phyloP scores from a whole-genome alignment of 805 yeast species.

The Clavispora fructus region DNA sequence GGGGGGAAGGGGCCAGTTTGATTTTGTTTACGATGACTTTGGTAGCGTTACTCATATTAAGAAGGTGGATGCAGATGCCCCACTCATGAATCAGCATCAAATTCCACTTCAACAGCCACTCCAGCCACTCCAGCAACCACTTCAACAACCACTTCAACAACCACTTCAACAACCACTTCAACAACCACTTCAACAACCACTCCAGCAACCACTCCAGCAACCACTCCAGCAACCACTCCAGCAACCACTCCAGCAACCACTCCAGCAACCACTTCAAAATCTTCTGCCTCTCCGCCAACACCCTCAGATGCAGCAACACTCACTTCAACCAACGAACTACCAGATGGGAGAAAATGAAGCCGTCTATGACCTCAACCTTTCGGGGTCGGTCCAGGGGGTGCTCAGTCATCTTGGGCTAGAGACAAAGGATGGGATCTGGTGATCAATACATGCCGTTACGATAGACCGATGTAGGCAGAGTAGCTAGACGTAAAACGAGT shows the following conservation, averaged over 20 bases:
- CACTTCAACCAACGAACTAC: background rate
- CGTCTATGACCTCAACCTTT: background rate
- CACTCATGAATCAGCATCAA: background rate
- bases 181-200: background rate
- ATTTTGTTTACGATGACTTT: constrained; percentile 40
- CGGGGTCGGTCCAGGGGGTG: constrained; percentile 1
- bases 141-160: background rate
- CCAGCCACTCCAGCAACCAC: background rate
- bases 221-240: background rate
- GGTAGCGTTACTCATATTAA: constrained; percentile 42
- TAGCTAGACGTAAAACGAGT: too few species aligned
- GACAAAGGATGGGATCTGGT: constrained; percentile 7
- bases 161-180: background rate
- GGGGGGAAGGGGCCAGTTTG: constrained; percentile 27
- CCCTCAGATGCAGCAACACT: background rate
- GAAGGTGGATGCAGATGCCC: constrained; percentile 11
- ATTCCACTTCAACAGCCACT: background rate
- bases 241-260: too few species aligned
- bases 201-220: constrained; percentile 1
- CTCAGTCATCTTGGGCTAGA: constrained; percentile 9
- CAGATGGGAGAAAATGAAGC: background rate
- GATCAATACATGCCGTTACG: background rate
- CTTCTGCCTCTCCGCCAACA: background rate
- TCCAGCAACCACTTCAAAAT: background rate
- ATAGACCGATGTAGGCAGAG: too few species aligned